These are phyloP conservation scores for Ramichloridium luteum DNA, from an alignment of 2,329 filamentous ascomycete genomes.

Conservation along the genomic window DNA sequence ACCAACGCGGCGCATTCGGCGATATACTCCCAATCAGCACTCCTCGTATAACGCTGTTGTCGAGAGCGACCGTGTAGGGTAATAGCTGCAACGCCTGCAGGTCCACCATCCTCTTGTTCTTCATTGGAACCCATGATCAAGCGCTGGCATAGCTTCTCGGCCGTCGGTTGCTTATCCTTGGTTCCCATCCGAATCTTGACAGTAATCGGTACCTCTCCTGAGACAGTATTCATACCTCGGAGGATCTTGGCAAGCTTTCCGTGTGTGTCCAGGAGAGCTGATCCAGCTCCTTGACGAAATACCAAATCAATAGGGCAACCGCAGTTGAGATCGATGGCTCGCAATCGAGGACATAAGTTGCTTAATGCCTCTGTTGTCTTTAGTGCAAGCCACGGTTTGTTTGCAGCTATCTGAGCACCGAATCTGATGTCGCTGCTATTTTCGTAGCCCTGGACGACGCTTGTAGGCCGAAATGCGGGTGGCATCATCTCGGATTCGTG, in stretches of 20 bases:
- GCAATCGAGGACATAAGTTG: slow-evolving; percentile 64
- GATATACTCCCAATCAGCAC: slow-evolving; percentile 93
- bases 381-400: slow-evolving; percentile 79
- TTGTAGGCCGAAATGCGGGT: slow-evolving; percentile 51
- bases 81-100: slow-evolving; percentile 82
- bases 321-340: slow-evolving; percentile 90
- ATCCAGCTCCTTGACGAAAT: slow-evolving; percentile 76
- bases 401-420: slow-evolving; percentile 83
- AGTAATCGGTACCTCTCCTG: slow-evolving; percentile 79
- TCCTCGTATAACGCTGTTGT: slow-evolving; percentile 85
- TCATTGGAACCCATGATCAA: slow-evolving; percentile 71
- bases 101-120: slow-evolving; percentile 55
- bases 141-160: slow-evolving; percentile 67
- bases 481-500: slow-evolving; percentile 70
- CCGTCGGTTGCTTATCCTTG: slow-evolving; percentile 64
- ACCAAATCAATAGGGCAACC: slow-evolving; percentile 95
- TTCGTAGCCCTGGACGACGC: slow-evolving; percentile 64
- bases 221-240: slow-evolving; percentile 89
- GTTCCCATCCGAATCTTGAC: slow-evolving; percentile 92
- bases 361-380: slow-evolving; percentile 78
- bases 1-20: slow-evolving; percentile 78
- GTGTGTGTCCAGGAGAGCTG: slow-evolving; percentile 76
- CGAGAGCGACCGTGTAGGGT: slow-evolving; percentile 87
- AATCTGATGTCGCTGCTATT: slow-evolving; percentile 75
- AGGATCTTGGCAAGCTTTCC: slow-evolving; percentile 90